Evolutionary conservation across 108 stramenopile species (phyloP).

Genomic region (Discostella pseudostelligera): DNA sequence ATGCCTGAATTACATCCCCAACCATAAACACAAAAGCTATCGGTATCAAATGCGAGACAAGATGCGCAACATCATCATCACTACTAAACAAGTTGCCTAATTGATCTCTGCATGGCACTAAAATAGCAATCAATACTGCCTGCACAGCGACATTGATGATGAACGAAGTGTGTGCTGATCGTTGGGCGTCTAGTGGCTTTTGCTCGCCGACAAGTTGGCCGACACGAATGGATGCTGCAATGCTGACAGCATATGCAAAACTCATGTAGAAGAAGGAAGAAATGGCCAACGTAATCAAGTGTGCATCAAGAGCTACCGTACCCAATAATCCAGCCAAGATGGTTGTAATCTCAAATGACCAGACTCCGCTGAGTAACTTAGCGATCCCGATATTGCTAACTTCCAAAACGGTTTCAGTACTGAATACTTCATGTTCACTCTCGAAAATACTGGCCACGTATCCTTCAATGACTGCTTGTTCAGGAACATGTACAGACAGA

Average conservation of each 20-base stretch:
- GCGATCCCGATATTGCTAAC: conserved; percentile 30
- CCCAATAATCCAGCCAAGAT: conserved; percentile 48
- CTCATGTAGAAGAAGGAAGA: conserved; percentile 38
- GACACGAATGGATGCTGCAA: conserved; percentile 44
- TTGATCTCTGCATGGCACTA: conserved; percentile 15
- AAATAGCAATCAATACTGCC: conserved; percentile 9
- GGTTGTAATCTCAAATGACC: conserved; percentile 44
- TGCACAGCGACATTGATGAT: conserved; percentile 11
- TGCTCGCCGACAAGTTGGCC: conserved; percentile 46
- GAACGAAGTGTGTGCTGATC: conserved; percentile 24
- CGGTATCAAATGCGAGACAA: conserved; percentile 35
- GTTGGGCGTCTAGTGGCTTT: conserved; percentile 17
- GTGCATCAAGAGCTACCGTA: conserved; percentile 41
- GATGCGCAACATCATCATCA: conserved; percentile 33
- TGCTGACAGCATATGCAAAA: conserved; percentile 45
- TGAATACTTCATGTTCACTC: conserved; percentile 12
- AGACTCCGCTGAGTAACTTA: conserved; percentile 33
- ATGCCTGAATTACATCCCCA: conserved; percentile 33
- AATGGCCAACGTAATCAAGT: conserved; percentile 39
- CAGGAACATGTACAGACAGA: conserved; percentile 25
- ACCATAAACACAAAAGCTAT: conserved; percentile 44
- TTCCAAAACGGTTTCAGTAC: conserved; percentile 24
- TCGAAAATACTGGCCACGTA: conserved; percentile 34
- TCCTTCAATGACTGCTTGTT: conserved; percentile 15
- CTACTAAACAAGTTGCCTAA: conserved; percentile 33